These are phyloP conservation scores for Penicillium pancosmium DNA, from an alignment of 495 filamentous ascomycete genomes.

Conservation along the genomic window DNA sequence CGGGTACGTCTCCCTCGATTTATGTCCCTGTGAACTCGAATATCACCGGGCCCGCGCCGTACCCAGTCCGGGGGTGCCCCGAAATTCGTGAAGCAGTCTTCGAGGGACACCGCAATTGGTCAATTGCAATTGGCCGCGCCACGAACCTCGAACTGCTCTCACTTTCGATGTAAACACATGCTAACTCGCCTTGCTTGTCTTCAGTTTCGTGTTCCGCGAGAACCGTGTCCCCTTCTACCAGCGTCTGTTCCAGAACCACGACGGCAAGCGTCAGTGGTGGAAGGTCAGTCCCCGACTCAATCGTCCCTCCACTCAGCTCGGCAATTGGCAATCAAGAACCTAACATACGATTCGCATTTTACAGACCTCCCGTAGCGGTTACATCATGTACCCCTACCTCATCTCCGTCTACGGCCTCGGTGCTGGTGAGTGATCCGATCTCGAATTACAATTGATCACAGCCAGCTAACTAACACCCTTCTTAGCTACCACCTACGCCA, in stretches of 20 bases:
- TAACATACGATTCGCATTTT: slow-evolving; percentile 13
- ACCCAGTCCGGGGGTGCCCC: slow-evolving; percentile 11
- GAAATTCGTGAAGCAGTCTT: slow-evolving; percentile 23
- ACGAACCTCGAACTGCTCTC: background rate
- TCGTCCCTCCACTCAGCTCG: slow-evolving; percentile 1
- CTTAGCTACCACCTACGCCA: slow-evolving; percentile 56
- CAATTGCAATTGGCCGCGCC: slow-evolving; percentile 24
- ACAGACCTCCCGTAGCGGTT: slow-evolving; percentile 64
- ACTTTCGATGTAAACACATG: slow-evolving; percentile 2
- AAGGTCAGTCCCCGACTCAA: slow-evolving; percentile 65
- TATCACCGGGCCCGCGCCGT: slow-evolving; percentile 7
- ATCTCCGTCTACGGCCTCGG: slow-evolving; percentile 64
- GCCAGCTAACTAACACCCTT: slow-evolving; percentile 24
- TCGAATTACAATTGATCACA: slow-evolving; percentile 37
- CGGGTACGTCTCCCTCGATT: slow-evolving; percentile 40
- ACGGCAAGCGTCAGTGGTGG: slow-evolving; percentile 81
- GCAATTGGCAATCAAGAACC: slow-evolving; percentile 13
- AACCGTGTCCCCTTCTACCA: slow-evolving; percentile 89
- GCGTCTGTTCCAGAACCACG: slow-evolving; percentile 77
- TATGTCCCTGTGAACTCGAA: slow-evolving; percentile 6
- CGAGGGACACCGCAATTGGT: slow-evolving; percentile 11
- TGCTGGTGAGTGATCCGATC: slow-evolving; percentile 44
- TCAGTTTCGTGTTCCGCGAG: slow-evolving; percentile 72
- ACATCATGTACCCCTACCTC: slow-evolving; percentile 75
- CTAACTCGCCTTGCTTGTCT: slow-evolving; percentile 13